Evolutionary conservation across 2,329 filamentous ascomycete genomes (phyloP).

Genomic region (Herpotrichia juniperi): DNA sequence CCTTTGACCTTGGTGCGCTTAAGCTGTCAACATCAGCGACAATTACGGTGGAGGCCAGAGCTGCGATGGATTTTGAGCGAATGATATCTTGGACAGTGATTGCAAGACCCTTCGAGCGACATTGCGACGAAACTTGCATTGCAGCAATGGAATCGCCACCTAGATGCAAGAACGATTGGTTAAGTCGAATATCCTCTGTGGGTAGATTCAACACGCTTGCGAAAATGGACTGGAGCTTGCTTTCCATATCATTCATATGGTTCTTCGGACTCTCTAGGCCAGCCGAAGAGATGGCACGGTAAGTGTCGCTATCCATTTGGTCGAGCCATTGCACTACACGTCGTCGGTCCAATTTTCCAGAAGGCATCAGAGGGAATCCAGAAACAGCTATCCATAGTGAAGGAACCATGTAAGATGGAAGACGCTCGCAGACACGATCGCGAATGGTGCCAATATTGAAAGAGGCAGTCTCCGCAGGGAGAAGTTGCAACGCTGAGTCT

Average conservation of each 20-base stretch:
- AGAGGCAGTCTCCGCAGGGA: constrained; percentile 29
- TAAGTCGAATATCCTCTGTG: constrained; percentile 33
- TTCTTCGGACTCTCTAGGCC: constrained; percentile 20
- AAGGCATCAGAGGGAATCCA: constrained; percentile 38
- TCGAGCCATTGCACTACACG: constrained; percentile 38
- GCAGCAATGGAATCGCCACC: constrained; percentile 45
- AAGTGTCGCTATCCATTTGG: constrained; percentile 33
- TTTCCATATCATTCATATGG: constrained; percentile 25
- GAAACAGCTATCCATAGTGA: constrained; percentile 37
- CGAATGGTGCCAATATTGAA: constrained; percentile 29
- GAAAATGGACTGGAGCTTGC: constrained; percentile 37
- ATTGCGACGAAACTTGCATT: constrained; percentile 42
- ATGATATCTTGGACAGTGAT: constrained; percentile 43
- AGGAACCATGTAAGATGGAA: constrained; percentile 43
- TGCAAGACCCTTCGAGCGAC: constrained; percentile 34
- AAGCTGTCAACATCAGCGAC: constrained; percentile 10
- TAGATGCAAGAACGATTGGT: constrained; percentile 41
- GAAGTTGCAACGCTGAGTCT: constrained; percentile 17
- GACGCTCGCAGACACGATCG: constrained; percentile 33
- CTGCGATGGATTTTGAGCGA: constrained; percentile 36
- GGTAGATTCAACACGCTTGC: constrained; percentile 36
- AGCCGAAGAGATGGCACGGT: constrained; percentile 31
- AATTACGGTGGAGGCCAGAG: constrained; percentile 28
- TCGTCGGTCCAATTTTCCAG: constrained; percentile 39
- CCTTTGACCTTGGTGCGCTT: constrained; percentile 12